A percentile compares a stretch with the other conserved stretches of the same genome.
Evolutionary conservation across 805 yeast species (phyloP).

Genomic region (Kodamaea sagamina): DNA sequence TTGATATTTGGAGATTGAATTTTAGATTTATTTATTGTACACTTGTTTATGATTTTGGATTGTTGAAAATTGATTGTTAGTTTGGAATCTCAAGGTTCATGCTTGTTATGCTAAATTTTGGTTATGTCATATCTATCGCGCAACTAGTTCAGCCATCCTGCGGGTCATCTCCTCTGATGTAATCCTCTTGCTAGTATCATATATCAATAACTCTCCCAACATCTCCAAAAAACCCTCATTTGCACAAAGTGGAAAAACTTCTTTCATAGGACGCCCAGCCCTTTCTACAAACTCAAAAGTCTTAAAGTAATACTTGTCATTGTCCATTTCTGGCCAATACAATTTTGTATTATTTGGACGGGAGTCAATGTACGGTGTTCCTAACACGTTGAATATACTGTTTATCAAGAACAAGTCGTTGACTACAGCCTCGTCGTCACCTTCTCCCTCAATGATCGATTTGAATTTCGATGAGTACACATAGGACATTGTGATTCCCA

Average conservation of each 20-base stretch:
- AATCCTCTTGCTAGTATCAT: conserved; percentile 4
- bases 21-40: too few relatives aligned
- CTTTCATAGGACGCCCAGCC: conserved; percentile 18
- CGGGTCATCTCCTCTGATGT: neutral
- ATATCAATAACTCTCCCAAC: conserved; percentile 3
- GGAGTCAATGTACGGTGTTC: conserved; percentile 53
- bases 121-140: too few relatives aligned
- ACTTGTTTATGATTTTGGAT: too few relatives aligned
- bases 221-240: neutral
- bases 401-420: conserved; percentile 63
- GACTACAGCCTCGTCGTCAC: conserved; percentile 39
- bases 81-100: too few relatives aligned
- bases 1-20: too few relatives aligned
- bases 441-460: conserved; percentile 36
- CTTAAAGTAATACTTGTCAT: conserved; percentile 30
- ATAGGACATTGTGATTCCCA: conserved; percentile 62
- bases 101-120: too few relatives aligned
- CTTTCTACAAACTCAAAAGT: conserved; percentile 24
- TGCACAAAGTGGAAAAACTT: conserved; percentile 39
- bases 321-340: conserved; percentile 41
- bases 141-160: neutral
- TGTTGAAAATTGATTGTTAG: too few relatives aligned
- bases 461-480: conserved; percentile 40
- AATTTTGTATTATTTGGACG: conserved; percentile 14
- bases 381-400: conserved; percentile 56